These are phyloP conservation scores for Fusarium poae DNA, from an alignment of 2,329 filamentous ascomycete species.

Conservation along the genomic window DNA sequence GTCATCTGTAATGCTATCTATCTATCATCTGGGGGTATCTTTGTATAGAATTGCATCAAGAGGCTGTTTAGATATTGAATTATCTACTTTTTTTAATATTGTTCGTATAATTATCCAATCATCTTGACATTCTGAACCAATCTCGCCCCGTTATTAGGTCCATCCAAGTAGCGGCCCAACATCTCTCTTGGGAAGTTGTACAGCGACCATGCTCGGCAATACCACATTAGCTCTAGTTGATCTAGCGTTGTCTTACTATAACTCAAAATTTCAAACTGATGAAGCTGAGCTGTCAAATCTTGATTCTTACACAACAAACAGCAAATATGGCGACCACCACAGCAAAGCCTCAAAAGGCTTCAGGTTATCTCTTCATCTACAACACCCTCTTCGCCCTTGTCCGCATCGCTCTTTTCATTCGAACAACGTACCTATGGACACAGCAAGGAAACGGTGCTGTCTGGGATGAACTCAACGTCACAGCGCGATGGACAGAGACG, in stretches of 20 bases:
- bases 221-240: conserved; percentile 1
- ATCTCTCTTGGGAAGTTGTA: conserved; percentile 23
- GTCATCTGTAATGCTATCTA: conserved; percentile 13
- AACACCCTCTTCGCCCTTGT: conserved; percentile 30
- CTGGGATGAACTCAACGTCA: conserved; percentile 32
- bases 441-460: conserved; percentile 27
- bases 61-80: background rate
- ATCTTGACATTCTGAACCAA: background rate
- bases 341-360: background rate
- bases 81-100: too few species aligned
- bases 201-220: conserved; percentile 21
- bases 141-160: conserved; percentile 6
- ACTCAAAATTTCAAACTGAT: background rate
- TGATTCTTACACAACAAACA: background rate
- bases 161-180: conserved; percentile 5
- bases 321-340: conserved; percentile 10
- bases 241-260: background rate
- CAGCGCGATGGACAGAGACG: conserved; percentile 40
- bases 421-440: conserved; percentile 28
- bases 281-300: background rate
- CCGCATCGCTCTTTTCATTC: conserved; percentile 16
- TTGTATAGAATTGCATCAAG: background rate
- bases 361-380: conserved; percentile 31
- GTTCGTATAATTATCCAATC: conserved; percentile 1
- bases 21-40: too few species aligned